Evolutionary conservation across 2,329 filamentous ascomycete species (phyloP).

Genomic region (Setomelanomma holmii): DNA sequence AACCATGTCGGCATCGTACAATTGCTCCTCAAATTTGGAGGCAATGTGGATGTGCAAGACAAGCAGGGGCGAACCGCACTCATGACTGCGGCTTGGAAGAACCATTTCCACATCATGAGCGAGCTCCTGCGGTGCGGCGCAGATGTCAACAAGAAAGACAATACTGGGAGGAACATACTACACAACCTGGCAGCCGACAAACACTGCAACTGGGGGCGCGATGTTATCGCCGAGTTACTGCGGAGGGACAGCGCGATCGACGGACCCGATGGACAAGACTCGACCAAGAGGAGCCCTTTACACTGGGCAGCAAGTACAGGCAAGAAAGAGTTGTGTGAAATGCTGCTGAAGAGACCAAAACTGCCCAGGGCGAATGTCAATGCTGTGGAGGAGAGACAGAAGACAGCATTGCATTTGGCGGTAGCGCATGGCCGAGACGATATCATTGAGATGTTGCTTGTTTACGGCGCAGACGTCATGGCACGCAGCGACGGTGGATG

Average conservation of each 20-base stretch:
- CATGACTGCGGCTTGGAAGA: conserved; percentile 48
- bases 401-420: conserved; percentile 47
- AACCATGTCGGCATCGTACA: conserved; percentile 39
- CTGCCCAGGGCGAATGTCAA: conserved; percentile 41
- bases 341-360: conserved; percentile 50
- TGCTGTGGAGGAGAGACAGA: conserved; percentile 43
- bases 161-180: conserved; percentile 42
- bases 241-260: conserved; percentile 51
- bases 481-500: conserved; percentile 45
- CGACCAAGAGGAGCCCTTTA: conserved; percentile 60
- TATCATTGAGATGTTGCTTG: conserved; percentile 43
- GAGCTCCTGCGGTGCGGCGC: conserved; percentile 47
- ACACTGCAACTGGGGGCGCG: conserved; percentile 56
- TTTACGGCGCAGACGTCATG: conserved; percentile 39
- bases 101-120: conserved; percentile 43
- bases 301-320: conserved; percentile 67
- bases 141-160: conserved; percentile 48
- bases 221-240: conserved; percentile 53
- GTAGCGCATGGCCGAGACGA: conserved; percentile 45
- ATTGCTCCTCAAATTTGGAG: conserved; percentile 40
- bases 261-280: conserved; percentile 50
- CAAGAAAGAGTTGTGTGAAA: conserved; percentile 58
- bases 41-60: conserved; percentile 42
- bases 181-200: conserved; percentile 51
- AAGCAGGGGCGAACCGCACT: conserved; percentile 47